Base-by-base conservation (phyloP, 768 basidiomycete genomes). In the Suillus luteus region DNA sequence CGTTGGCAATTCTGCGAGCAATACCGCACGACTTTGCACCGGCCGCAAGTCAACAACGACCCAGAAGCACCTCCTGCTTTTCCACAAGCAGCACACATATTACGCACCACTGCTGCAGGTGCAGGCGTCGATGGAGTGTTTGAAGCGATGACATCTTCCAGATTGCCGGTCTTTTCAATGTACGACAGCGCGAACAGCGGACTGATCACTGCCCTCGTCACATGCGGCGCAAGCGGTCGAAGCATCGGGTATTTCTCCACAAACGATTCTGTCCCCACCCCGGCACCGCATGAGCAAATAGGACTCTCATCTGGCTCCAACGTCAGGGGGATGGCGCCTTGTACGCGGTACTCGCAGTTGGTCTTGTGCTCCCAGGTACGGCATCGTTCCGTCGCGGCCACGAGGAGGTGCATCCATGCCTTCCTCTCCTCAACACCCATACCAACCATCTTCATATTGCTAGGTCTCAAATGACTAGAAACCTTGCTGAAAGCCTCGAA, bases 121-220 rank as follows among this genome's bases (percentile, higher is more conserved):
- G 22, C 24, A 7, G n/a, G 48, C 14, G 3, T 51, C 49, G 15
- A 14, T 7, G 33, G 19, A 35, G 33, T 22, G 12, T n/a, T 55
- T 11, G 19, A 19, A 35, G 19, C 33, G 11, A 33, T 12, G 4
- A 19, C 1, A 37, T 5, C 49, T 5, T 60, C 55, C 33, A 17
- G 38, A 19, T 67, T 61, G 6, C 71, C 74, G 31, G 82, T 68
- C 17, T 70, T 70, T 65, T 86, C 83, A 65, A 85, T 62, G 68
- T 81, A 85, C 7, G 84, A 76, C 19, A 82, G 78, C 0, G 82
- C 77, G 61, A 87, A 87, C 10, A 88, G 71, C 0, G 85, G 86
- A 1, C 80, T 76, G 44, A 89, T 72, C 0, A 85, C 87, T 5
- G 80, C 71, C 9, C 86, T 75, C 2, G 83, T 85, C 15, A 76